Evolutionary conservation across 2,329 filamentous ascomycete genomes (phyloP).

Genomic region (Stenocarpella maydis): DNA sequence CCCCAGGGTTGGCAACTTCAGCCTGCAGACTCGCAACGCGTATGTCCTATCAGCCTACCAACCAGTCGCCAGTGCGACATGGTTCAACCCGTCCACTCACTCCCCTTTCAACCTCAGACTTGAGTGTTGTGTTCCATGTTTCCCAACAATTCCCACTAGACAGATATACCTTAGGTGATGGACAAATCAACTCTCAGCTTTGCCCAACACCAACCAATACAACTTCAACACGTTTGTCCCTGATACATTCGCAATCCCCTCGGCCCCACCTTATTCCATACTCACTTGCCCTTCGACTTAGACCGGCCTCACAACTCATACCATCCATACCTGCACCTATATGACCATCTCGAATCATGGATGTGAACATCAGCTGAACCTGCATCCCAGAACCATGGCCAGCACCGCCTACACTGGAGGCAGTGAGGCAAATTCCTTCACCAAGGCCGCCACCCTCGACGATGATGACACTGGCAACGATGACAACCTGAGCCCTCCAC

Average conservation of each 20-base stretch:
- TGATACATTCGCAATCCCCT: not conserved
- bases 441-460: slow-evolving; percentile 44
- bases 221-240: not conserved
- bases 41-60: not conserved
- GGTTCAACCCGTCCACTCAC: not conserved
- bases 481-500: slow-evolving; percentile 56
- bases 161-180: not conserved
- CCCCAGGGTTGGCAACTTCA: not conserved
- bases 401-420: slow-evolving; percentile 21
- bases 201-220: not conserved
- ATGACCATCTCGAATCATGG: not conserved
- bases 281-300: not conserved
- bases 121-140: not conserved
- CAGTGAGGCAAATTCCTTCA: not conserved
- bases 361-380: not conserved
- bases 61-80: slow-evolving; percentile 7
- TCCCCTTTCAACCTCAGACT: not conserved
- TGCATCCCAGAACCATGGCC: not conserved
- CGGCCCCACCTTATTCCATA: not conserved
- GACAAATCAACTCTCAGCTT: not conserved
- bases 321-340: not conserved
- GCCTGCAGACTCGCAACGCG: not conserved
- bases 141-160: not conserved
- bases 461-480: slow-evolving; percentile 47
- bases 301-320: not conserved